Base-by-base conservation (phyloP, 176 grass and related monocot species). In the Phoenix dactylifera region DNA sequence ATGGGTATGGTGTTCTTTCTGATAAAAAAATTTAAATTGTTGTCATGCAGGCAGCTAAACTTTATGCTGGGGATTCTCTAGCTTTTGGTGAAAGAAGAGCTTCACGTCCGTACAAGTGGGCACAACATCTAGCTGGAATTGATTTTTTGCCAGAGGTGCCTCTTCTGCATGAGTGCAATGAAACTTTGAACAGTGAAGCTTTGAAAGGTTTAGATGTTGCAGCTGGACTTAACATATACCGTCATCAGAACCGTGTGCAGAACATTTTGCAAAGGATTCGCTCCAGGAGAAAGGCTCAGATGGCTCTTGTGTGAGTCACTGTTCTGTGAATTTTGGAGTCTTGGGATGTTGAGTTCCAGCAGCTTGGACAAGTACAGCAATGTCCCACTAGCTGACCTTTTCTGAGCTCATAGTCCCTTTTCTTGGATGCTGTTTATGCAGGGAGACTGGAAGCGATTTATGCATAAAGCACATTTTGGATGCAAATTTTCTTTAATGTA, bases 241-340 rank as follows among this genome's bases (percentile, higher is more conserved):
- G 84, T 51, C 84, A 62, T 49, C 93, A 98, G 70, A 88, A 92
- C 20, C 81, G 93, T 51, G 75, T 83, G 17, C 72, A 85, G 28
- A 85, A 79, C 51, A 78, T 98, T 88, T 98, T 98, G 84, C 84
- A 82, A 79, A 92, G 77, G 75, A 98, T 98, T 32, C 93, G 87
- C 52, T 81, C 76, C 4, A 83, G 84, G 64, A 98, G 80, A 77
- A 68, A 80, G 75, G 65, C 87, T 66, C 93, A 98, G 55, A 80
- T 83, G 87, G 76, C 87, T 98, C 93, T 98, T 82, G 71, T 54
- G 93, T 98, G 93, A 98, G 87, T 92, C 84, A 72, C 71, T 72
- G 74, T 62, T 77, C 77, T 84, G 81, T 70, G 73, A 76, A 77
- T 60, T 72, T 79, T 75, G 75, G 52, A 59, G 62, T 72, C 78